A percentile compares a stretch with the other conserved stretches of the same genome.
These are phyloP conservation scores for Agaricus subrufescens DNA, from an alignment of 768 basidiomycete species.

Conservation along the genomic window DNA sequence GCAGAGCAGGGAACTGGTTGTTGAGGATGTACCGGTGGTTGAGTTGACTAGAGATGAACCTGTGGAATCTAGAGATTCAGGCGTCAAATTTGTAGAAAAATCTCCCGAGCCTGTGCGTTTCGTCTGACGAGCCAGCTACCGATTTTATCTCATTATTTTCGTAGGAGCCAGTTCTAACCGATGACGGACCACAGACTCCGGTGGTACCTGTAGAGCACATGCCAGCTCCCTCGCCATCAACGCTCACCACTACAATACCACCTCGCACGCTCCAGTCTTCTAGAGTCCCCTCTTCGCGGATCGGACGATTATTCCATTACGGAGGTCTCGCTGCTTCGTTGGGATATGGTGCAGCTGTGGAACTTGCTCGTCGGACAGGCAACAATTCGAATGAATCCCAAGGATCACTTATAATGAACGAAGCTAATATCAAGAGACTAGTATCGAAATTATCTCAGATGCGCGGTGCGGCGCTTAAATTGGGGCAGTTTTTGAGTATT, in stretches of 20 bases:
- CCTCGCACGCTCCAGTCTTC: constrained; percentile 65
- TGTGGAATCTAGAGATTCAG: too few species aligned
- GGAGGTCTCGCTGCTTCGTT: constrained; percentile 91
- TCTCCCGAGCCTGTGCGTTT: too few species aligned
- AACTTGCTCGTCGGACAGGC: constrained; percentile 70
- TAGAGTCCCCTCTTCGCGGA: constrained; percentile 83
- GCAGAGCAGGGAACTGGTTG: too few species aligned
- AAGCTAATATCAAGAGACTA: constrained; percentile 84
- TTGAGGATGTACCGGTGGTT: too few species aligned
- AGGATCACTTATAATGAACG: constrained; percentile 77
- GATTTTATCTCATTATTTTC: too few species aligned
- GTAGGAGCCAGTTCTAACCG: too few species aligned
- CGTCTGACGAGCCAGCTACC: too few species aligned
- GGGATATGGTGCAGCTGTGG: constrained; percentile 84
- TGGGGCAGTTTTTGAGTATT: constrained; percentile 97
- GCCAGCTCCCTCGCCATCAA: not conserved
- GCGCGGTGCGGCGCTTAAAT: constrained; percentile 93
- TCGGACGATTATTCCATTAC: constrained; percentile 91
- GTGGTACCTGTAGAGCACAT: not conserved
- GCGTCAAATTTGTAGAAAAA: too few species aligned
- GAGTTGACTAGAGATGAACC: too few species aligned
- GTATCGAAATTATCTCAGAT: constrained; percentile 93
- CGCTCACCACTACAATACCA: constrained; percentile 12
- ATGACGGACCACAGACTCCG: not conserved
- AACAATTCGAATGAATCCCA: constrained; percentile 23